Conservation (phyloP, 371 early-diverging fungal species). For the Neoconidiobolus thromboides region DNA sequence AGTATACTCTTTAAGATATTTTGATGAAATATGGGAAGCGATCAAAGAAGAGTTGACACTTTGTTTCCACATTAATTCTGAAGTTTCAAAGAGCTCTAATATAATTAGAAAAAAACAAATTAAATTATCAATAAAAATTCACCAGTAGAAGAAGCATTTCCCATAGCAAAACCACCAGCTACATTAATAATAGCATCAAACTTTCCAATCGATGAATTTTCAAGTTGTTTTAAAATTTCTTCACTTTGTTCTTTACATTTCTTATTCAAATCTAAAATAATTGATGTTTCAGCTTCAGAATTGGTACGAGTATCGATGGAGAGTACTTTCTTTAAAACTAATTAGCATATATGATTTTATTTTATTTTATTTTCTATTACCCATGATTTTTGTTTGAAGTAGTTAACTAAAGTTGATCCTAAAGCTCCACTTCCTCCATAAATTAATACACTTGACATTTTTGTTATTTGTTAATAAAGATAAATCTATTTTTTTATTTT, state of each 20-base stretch:
- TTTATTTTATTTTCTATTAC: conserved; percentile 17
- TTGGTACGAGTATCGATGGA: conserved; percentile 60
- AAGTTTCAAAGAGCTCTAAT: conserved; percentile 45
- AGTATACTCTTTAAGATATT: conserved; percentile 41
- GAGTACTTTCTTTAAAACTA: conserved; percentile 32
- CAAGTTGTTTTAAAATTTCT: conserved; percentile 18
- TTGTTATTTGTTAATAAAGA: not conserved
- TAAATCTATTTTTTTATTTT: no score
- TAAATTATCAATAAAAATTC: conserved; percentile 1
- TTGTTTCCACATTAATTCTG: conserved; percentile 59
- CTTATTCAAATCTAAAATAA: conserved; percentile 24
- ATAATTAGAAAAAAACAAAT: not conserved
- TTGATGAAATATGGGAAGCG: conserved; percentile 60
- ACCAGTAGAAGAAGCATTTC: conserved; percentile 59
- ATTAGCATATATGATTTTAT: not conserved
- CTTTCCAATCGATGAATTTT: conserved; percentile 18
- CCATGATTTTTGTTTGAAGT: conserved; percentile 46
- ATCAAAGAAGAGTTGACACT: conserved; percentile 66
- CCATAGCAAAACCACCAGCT: conserved; percentile 95
- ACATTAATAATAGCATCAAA: conserved; percentile 76
- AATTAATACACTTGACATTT: conserved; percentile 39
- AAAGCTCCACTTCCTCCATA: conserved; percentile 87
- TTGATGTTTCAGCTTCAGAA: conserved; percentile 47
- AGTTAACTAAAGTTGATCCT: conserved; percentile 50
- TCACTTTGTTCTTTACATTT: conserved; percentile 37